These are phyloP conservation scores for Hanseniaspora mollemarum DNA, from an alignment of 805 yeast genomes.

Conservation along the genomic window DNA sequence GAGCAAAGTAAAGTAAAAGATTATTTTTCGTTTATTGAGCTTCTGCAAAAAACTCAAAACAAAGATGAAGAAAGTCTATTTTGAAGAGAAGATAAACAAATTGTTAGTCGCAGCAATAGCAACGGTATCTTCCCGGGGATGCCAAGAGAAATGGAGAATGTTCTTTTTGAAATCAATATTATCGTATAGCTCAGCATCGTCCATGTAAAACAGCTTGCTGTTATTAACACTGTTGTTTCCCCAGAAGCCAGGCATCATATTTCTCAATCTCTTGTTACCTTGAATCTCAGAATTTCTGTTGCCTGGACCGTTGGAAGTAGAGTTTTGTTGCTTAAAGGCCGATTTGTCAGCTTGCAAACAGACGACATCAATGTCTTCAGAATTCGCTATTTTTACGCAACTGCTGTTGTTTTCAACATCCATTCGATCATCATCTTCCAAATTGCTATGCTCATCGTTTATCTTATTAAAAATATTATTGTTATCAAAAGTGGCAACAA, in stretches of 20 bases:
- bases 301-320: constrained; percentile 22
- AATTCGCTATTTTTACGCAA: constrained; percentile 11
- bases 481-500: constrained; percentile 7
- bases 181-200: constrained; percentile 26
- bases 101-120: constrained; percentile 98
- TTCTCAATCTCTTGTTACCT: constrained; percentile 30
- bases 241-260: constrained; percentile 35
- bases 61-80: too few species aligned
- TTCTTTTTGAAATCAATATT: constrained; percentile 91
- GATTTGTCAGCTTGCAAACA: constrained; percentile 94
- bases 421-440: constrained; percentile 15
- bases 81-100: constrained; percentile 69
- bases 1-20: not conserved
- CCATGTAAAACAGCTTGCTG: constrained; percentile 11
- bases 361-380: constrained; percentile 38
- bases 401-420: constrained; percentile 16
- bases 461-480: constrained; percentile 11
- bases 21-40: too few species aligned
- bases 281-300: constrained; percentile 31
- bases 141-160: constrained; percentile 95
- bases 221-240: constrained; percentile 10
- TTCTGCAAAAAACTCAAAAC: too few species aligned
- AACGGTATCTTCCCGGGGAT: constrained; percentile 89
- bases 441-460: constrained; percentile 5
- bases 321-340: constrained; percentile 51